These are phyloP conservation scores for Lunularia cruciata DNA, from an alignment of 225 moss, liverwort and hornwort genomes.

Conservation along the genomic window DNA sequence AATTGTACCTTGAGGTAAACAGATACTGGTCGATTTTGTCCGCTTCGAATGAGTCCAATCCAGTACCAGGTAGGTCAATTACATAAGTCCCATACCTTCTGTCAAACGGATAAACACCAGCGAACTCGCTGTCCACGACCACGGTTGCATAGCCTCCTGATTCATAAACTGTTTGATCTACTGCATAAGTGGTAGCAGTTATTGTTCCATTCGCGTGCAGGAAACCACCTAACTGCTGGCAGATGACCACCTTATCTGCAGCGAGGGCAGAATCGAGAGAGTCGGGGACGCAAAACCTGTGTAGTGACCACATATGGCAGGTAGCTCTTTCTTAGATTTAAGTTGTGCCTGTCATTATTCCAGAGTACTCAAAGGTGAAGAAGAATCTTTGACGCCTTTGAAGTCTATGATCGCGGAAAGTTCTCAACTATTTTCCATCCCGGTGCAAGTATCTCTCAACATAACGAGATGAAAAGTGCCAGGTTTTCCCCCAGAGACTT, in stretches of 20 bases:
- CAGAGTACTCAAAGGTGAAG: no score
- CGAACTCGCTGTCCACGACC: neutral
- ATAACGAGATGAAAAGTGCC: no score
- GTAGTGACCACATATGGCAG: no score
- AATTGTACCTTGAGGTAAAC: no score
- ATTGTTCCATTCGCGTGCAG: neutral
- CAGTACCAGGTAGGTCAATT: neutral
- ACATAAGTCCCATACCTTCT: neutral
- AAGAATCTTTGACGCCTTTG: no score
- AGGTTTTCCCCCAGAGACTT: no score
- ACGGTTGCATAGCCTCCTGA: neutral
- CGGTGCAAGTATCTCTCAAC: no score
- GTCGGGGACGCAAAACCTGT: conserved; percentile 7
- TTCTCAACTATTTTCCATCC: no score
- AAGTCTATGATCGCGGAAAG: no score
- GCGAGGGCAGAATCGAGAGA: neutral
- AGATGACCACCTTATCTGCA: neutral
- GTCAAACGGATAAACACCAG: neutral
- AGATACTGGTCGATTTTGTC: neutral
- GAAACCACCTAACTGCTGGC: neutral
- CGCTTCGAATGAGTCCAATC: neutral
- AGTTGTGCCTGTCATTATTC: no score
- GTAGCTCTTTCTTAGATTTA: no score
- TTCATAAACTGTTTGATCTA: neutral
- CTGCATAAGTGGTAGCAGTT: neutral